Percentiles rank a stretch among this genome's conserved stretches.
phyloP scores from a whole-genome alignment of 2,329 filamentous ascomycete genomes.

The Apiospora koreana region DNA sequence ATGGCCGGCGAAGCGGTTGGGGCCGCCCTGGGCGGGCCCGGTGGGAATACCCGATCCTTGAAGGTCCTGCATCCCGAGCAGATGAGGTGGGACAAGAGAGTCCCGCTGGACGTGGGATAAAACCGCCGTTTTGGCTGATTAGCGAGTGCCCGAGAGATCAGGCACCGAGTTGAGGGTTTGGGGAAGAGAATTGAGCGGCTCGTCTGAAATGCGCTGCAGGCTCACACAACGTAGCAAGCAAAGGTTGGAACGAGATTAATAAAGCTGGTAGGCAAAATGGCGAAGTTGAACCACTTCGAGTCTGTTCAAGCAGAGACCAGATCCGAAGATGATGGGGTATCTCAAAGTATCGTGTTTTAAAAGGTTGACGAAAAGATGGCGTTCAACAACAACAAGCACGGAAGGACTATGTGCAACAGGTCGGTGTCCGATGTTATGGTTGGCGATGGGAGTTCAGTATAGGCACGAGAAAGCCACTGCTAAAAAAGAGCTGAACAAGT shows the following conservation, averaged over 20 bases:
- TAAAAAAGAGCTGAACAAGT: neutral
- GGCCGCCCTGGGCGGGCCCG: conserved; percentile 55
- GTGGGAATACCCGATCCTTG: conserved; percentile 57
- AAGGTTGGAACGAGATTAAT: conserved; percentile 8
- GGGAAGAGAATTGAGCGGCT: conserved; percentile 15
- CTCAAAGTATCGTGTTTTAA: conserved; percentile 6
- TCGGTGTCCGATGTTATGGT: neutral
- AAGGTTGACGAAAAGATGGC: conserved; percentile 5
- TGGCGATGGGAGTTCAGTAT: conserved; percentile 2
- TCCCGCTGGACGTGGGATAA: conserved; percentile 77
- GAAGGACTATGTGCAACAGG: conserved; percentile 12
- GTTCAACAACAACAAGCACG: conserved; percentile 2
- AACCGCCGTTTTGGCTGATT: conserved; percentile 77
- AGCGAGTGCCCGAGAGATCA: conserved; percentile 52
- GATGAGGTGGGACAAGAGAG: conserved; percentile 82
- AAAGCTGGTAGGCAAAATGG: conserved; percentile 11
- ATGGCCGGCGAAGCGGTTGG: conserved; percentile 68
- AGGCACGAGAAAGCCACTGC: neutral
- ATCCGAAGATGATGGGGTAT: conserved; percentile 11
- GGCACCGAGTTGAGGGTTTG: conserved; percentile 34
- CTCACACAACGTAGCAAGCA: conserved; percentile 10
- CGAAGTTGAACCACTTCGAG: conserved; percentile 11
- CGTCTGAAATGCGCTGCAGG: conserved; percentile 9
- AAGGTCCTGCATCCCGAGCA: conserved; percentile 90
- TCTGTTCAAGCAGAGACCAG: conserved; percentile 12